These are phyloP conservation scores for Metschnikowia rubicola DNA, from an alignment of 805 yeast species.

Conservation along the genomic window DNA sequence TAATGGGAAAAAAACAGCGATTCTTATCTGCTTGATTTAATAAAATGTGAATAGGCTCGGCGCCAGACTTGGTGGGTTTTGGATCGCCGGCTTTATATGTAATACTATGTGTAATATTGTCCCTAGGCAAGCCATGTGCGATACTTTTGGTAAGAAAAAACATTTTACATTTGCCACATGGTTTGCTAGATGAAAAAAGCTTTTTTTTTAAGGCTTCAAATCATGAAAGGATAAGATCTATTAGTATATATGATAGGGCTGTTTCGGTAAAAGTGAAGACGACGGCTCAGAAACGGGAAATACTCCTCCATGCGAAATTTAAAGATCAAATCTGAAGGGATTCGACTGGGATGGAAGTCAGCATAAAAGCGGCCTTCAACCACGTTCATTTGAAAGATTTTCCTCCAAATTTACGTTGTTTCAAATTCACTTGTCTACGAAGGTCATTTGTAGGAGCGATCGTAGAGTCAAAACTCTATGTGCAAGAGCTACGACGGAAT, in stretches of 20 bases:
- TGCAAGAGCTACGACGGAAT: conserved; percentile 15
- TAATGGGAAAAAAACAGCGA: background rate
- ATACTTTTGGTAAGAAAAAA: background rate
- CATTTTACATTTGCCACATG: background rate
- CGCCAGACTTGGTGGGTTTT: background rate
- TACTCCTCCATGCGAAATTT: no score
- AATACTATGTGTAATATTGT: conserved; percentile 5
- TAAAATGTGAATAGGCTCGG: background rate
- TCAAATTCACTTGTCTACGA: background rate
- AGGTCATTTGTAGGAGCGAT: conserved; percentile 15
- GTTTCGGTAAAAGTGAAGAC: no score
- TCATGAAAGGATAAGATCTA: no score
- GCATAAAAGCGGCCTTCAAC: no score
- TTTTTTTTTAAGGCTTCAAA: no score
- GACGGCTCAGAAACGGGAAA: no score
- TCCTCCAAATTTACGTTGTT: background rate
- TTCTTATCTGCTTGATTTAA: background rate
- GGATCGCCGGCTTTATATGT: background rate
- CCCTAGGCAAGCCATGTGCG: background rate
- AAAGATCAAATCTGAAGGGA: no score
- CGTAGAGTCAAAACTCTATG: conserved; percentile 19
- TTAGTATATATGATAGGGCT: no score
- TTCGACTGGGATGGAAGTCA: no score
- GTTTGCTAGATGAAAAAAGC: background rate
- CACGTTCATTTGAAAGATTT: no score